Evolutionary conservation across 108 stramenopile species (phyloP).

Genomic region (Seminavis robusta): DNA sequence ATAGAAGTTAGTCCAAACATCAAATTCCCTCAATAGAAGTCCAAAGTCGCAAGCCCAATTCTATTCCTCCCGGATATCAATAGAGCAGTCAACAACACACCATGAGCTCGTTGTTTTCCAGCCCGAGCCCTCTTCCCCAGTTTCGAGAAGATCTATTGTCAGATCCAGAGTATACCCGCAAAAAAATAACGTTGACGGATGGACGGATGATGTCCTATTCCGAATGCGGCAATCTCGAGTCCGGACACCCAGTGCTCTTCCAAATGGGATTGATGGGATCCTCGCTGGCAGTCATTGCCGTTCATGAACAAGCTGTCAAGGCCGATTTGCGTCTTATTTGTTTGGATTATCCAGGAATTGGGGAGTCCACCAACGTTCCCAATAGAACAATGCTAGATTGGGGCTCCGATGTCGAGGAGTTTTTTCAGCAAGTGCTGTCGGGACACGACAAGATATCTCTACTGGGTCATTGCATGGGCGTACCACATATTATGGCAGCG

Average conservation of each 20-base stretch:
- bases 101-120: too few relatives aligned
- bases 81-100: too few relatives aligned
- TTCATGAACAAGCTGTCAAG: slow-evolving; percentile 15
- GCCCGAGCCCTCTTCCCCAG: too few relatives aligned
- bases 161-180: slow-evolving; percentile 21
- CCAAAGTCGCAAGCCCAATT: too few relatives aligned
- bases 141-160: too few relatives aligned
- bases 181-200: slow-evolving; percentile 20
- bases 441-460: neutral
- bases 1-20: too few relatives aligned
- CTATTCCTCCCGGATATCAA: too few relatives aligned
- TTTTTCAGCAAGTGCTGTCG: slow-evolving; percentile 11
- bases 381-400: slow-evolving; percentile 19
- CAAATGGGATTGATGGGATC: slow-evolving; percentile 27
- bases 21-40: too few relatives aligned
- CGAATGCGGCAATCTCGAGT: slow-evolving; percentile 23
- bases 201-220: slow-evolving; percentile 25
- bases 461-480: slow-evolving; percentile 24
- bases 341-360: slow-evolving; percentile 33
- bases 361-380: slow-evolving; percentile 16
- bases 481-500: slow-evolving; percentile 13
- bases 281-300: slow-evolving; percentile 18
- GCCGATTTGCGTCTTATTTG: slow-evolving; percentile 19
- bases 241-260: slow-evolving; percentile 26
- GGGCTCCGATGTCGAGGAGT: slow-evolving; percentile 15